A percentile compares a stretch with the other conserved stretches of the same genome.
Evolutionary conservation across 2,329 filamentous ascomycete genomes (phyloP).

Genomic region (Parascedosporium putredinis): DNA sequence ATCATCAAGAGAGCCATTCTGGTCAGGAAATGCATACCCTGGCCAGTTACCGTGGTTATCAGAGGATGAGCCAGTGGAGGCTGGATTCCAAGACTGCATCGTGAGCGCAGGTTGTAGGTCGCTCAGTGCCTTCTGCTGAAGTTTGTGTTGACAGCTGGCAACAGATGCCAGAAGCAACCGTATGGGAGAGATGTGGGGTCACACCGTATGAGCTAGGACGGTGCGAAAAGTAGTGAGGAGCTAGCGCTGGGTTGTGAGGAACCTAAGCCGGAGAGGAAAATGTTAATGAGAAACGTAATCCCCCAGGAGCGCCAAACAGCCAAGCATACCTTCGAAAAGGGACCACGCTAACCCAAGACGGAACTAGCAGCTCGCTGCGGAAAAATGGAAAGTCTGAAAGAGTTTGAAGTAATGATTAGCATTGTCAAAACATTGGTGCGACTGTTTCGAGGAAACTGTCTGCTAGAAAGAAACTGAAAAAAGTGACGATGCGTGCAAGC

Average conservation of each 20-base stretch:
- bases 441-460: neutral
- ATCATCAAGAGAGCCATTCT: slow-evolving; percentile 27
- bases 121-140: no score
- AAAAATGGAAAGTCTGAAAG: neutral
- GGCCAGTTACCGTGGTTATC: slow-evolving; percentile 24
- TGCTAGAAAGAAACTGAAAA: neutral
- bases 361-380: neutral
- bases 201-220: neutral
- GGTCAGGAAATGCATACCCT: slow-evolving; percentile 22
- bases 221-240: neutral
- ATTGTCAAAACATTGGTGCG: neutral
- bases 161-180: neutral
- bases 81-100: slow-evolving; percentile 31
- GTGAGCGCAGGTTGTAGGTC: slow-evolving; percentile 11
- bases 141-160: no score
- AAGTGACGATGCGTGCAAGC: neutral
- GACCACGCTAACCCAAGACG: slow-evolving; percentile 6
- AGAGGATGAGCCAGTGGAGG: slow-evolving; percentile 22
- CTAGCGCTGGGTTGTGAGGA: neutral
- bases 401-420: slow-evolving; percentile 1
- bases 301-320: no score
- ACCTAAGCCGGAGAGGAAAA: neutral
- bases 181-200: neutral
- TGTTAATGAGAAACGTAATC: neutral
- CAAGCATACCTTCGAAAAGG: neutral